Base-by-base conservation (phyloP, 2,329 filamentous ascomycete genomes). In the Simplicillium aogashimaense region DNA sequence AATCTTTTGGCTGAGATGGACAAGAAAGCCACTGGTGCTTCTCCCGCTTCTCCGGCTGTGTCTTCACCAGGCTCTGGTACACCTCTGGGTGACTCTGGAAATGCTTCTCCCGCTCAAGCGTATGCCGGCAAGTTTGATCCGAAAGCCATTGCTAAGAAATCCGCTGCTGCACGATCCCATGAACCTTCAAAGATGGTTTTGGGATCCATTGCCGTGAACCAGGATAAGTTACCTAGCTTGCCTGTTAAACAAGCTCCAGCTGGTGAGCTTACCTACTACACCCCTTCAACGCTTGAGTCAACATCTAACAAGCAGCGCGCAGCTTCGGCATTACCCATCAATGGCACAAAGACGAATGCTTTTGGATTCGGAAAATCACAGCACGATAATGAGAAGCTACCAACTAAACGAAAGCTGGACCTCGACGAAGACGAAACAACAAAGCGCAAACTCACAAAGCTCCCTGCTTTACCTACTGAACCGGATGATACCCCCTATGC, bases 381-480 rank as follows among this genome's bases (percentile, higher is more conserved):
- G 38, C 62, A 66, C 37, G 86, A 87, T 39, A 60, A 60, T 16
- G 82, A 86, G 38, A 87, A 85, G 53, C 59, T 74, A 3, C 69
- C 76, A 4, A 69, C 76, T 15, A 87, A 86, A 55, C 82, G 81
- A 50, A 87, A 85, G 45, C 69, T 94, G 16, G 81, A 88, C 50
- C 81, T 95, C 51, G 89, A 85, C 45, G 90, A 95, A 54, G 90
- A 95, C 52, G 86, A 94, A 53, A 81, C 79, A 28, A 83, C 82
- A 2, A 81, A 85, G 55, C 85, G 88, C 58, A 95, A 94, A 66
- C 76, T 98, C 48, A 87, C 87, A 56, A 92, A 89, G 64, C 78
- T 98, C 45, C 89, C 90, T 43, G 82, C 82, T 48, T 77, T 86
- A 43, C 76, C 82, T 40, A 68, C 85, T 40, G 76, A 81, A 54